Conservation (phyloP, 2,329 filamentous ascomycete genomes). For the Ilyonectria sp. region DNA sequence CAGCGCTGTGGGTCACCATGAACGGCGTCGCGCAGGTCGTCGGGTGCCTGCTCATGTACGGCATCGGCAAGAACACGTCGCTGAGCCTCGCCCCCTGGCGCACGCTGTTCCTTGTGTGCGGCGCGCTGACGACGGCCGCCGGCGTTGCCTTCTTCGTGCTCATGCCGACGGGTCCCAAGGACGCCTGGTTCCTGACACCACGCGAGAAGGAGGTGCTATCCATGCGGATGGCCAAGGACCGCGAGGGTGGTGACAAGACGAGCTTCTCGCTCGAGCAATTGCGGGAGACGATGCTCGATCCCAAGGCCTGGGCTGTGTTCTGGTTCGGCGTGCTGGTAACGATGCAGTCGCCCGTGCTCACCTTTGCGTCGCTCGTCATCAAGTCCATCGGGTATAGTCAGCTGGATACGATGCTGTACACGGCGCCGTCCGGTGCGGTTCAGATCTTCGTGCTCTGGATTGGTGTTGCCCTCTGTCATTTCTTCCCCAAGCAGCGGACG, state of each 20-base stretch:
- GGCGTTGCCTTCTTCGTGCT: slow-evolving; percentile 62
- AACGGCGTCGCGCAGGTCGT: slow-evolving; percentile 31
- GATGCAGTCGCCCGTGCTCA: slow-evolving; percentile 32
- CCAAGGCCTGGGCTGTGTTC: slow-evolving; percentile 55
- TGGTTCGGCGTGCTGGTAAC: slow-evolving; percentile 32
- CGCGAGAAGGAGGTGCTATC: slow-evolving; percentile 60
- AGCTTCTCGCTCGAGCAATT: slow-evolving; percentile 61
- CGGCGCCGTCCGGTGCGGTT: slow-evolving; percentile 63
- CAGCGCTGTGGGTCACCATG: slow-evolving; percentile 34
- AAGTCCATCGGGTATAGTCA: slow-evolving; percentile 61
- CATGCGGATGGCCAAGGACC: slow-evolving; percentile 50
- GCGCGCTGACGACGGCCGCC: slow-evolving; percentile 59
- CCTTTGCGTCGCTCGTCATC: slow-evolving; percentile 66
- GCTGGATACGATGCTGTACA: slow-evolving; percentile 63
- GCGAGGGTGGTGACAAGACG: slow-evolving; percentile 55
- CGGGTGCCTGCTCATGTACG: slow-evolving; percentile 32
- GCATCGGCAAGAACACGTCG: slow-evolving; percentile 57
- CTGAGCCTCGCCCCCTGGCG: slow-evolving; percentile 62
- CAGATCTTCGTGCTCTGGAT: slow-evolving; percentile 64
- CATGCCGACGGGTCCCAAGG: slow-evolving; percentile 62
- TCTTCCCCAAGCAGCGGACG: slow-evolving; percentile 58
- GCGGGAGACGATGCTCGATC: slow-evolving; percentile 59
- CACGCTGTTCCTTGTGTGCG: slow-evolving; percentile 64
- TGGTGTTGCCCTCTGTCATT: slow-evolving; percentile 55
- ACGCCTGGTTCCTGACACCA: slow-evolving; percentile 64